These are phyloP conservation scores for Ceratocystis diversiconidia DNA, from an alignment of 2,329 filamentous ascomycete genomes.

Conservation along the genomic window DNA sequence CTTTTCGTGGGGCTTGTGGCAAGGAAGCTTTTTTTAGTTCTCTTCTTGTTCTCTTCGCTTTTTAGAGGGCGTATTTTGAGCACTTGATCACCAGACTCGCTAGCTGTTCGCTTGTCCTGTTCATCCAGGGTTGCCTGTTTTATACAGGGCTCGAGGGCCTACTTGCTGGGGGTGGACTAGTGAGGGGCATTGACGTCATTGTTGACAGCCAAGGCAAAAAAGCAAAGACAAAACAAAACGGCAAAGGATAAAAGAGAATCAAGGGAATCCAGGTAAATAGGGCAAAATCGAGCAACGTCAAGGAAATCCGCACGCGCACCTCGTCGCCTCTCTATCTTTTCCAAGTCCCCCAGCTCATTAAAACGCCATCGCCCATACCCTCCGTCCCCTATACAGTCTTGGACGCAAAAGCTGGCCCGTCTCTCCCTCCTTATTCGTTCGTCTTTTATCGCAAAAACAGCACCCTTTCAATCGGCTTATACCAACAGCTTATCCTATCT, in stretches of 20 bases:
- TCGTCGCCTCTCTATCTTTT: background rate
- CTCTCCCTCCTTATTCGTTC: background rate
- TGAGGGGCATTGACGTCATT: slow-evolving; percentile 2
- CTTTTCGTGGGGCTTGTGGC: too few species aligned
- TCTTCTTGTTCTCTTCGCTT: too few species aligned
- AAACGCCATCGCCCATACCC: too few species aligned
- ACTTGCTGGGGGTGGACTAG: background rate
- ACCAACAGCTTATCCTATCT: background rate
- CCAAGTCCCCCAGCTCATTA: too few species aligned
- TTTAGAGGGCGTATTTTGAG: too few species aligned
- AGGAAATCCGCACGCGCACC: background rate
- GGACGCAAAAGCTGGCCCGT: background rate
- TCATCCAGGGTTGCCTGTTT: background rate
- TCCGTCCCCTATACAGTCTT: background rate
- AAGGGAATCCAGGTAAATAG: background rate
- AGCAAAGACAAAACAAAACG: background rate
- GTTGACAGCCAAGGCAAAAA: background rate
- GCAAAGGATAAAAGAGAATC: background rate
- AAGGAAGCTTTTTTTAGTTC: too few species aligned
- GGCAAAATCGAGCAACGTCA: background rate
- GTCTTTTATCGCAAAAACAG: background rate
- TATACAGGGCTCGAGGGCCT: background rate
- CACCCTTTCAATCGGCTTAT: background rate
- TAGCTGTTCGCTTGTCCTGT: background rate
- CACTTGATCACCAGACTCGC: background rate